phyloP scores from a whole-genome alignment of 768 basidiomycete genomes.

The Mycena polygramma region DNA sequence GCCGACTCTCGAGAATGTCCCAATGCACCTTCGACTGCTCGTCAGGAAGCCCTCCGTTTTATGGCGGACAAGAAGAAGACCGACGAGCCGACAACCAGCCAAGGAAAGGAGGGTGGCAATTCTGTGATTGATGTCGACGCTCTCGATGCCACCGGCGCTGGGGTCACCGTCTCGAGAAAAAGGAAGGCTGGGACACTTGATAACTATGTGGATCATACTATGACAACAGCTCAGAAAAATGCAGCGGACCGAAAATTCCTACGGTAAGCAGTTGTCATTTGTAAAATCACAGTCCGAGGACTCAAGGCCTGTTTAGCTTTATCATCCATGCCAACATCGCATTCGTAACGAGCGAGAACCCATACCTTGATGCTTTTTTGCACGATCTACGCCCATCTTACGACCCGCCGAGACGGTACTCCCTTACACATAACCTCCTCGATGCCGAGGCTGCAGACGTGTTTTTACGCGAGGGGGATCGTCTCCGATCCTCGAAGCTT shows the following conservation, averaged over 20 bases:
- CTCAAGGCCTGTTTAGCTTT: constrained; percentile 20
- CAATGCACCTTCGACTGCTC: background rate
- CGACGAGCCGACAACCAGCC: background rate
- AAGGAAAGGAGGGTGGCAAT: background rate
- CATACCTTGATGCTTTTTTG: constrained; percentile 41
- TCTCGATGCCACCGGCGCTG: background rate
- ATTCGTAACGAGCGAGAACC: constrained; percentile 39
- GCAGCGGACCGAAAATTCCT: constrained; percentile 14
- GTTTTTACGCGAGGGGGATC: constrained; percentile 36
- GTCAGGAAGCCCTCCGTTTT: background rate
- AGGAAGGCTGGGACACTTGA: constrained; percentile 3
- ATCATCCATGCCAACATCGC: constrained; percentile 44
- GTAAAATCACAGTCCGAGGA: background rate
- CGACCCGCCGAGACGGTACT: constrained; percentile 39
- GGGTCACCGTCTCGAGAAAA: background rate
- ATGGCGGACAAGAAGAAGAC: constrained; percentile 1
- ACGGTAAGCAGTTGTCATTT: constrained; percentile 10
- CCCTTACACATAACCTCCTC: constrained; percentile 42
- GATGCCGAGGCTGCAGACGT: constrained; percentile 40
- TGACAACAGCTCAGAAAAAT: constrained; percentile 5
- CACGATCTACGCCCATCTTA: constrained; percentile 44
- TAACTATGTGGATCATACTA: background rate
- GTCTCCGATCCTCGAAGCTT: constrained; percentile 30
- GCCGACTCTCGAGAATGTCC: background rate
- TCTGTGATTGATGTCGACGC: constrained; percentile 7